Evolutionary conservation across 805 yeast genomes (phyloP), one percentile per base, ranked within the genome.

Genomic region (Soucietia sequanensis): DNA sequence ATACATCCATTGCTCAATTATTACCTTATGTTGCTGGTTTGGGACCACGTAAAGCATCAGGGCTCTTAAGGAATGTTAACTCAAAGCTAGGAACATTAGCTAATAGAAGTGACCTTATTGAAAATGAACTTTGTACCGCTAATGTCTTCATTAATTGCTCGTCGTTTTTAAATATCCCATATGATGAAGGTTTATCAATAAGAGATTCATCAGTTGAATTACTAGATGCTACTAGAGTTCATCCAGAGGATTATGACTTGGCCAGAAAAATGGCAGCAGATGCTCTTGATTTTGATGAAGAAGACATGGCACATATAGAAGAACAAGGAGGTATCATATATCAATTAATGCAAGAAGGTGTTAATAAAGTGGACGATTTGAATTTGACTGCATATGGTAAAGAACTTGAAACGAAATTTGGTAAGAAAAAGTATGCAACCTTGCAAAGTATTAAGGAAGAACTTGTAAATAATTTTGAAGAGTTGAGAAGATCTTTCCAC

Each of bases 211-310:
- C 81, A 18, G 75, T 83, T 23, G 97, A 91, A 52, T 70, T 84
- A 27, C 72, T 93, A 47, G 99, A 93, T 59, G 90, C 93, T 33
- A 93, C 99, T 0, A 78, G 99, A 65, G 89, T 93, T 30, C 99
- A 93, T 52, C 98, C 98, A 6, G 98, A 93, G 61, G 99, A 93
- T 63, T 93, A 93, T 58, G 95, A 87, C 44, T 72, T 93, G 47
- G 98, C 97, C 3, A 78, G 93, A 33, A 93, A 93, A 58, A 93
- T 93, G 90, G 98, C 97, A 6, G 93, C 96, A 2, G 99, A 93
- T 68, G 98, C 99, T 2, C 72, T 93, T 45, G 99, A 91, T 56
- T 75, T 90, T 44, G 96, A 89, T 50, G 99, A 95, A 51, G 98
- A 91, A 59, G 96, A 89, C 45, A 71, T 86, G 52, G 83, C 81